Base-by-base conservation (phyloP, 1,284 basidiomycete genomes). In the Cryptococcus jaspeensis region DNA sequence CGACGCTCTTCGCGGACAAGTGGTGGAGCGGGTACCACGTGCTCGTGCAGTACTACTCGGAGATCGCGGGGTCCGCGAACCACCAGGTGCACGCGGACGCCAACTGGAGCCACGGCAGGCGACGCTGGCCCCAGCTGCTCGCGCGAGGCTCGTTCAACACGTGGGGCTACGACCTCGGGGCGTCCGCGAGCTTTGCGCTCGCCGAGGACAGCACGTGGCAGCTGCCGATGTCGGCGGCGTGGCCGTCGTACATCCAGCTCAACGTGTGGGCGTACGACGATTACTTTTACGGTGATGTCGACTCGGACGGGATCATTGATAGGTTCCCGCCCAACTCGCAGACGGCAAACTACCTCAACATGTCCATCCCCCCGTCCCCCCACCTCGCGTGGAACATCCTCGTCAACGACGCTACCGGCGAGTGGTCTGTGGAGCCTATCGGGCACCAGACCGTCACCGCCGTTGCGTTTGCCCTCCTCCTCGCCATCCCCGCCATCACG, bases 191-290 rank as follows among this genome's bases (percentile, higher is more conserved):
- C 61, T 88, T 92, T 84, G 77, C 76, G 40, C 83, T 86, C 55
- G 82, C 82, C 43, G 75, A 77, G 2, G 81, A 89, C 40, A 83
- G 85, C 18, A 59, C 62, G 22, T 78, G 77, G 77, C 51, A 63
- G 43, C 62, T 78, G 36, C 74, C 75, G 70, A 85, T 94, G 71
- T 91, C 90, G 86, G 84, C 88, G 35, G 80, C 83, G 13, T 95
- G 92, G 92, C 92, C 92, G 2, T 85, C 88, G 2, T 90, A 85
- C 66, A 81, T 93, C 41, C 90, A 94, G 75, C 80, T 94, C 56
- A 93, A 93, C 76, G 86, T 93, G 49, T 94, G 86, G 81, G 86
- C 85, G 50, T 92, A 85, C 71, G 89, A 93, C 72, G 85, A 92
- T 67, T 93, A 85, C 79, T 94, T 87, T 78, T 94, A 93, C 67